Conservation (phyloP, 1,284 basidiomycete genomes). For the Chalciporus sp. region DNA sequence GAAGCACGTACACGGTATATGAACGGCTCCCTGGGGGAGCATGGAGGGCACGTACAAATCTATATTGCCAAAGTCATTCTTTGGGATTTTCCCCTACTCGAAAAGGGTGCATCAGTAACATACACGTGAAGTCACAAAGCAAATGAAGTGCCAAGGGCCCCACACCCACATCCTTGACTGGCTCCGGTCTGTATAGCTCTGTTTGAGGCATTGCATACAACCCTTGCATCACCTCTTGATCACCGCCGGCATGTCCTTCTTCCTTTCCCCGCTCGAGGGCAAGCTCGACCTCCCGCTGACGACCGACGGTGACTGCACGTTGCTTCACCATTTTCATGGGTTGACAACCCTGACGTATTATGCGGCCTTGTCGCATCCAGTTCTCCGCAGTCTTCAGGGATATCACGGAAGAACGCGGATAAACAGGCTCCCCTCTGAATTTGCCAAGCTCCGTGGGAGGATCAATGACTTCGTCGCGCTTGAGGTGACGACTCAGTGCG, state of each 20-base stretch:
- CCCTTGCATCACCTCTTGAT: conserved; percentile 79
- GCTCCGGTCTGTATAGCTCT: conserved; percentile 75
- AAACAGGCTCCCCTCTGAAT: conserved; percentile 95
- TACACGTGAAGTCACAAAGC: conserved; percentile 1
- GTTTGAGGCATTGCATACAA: conserved; percentile 90
- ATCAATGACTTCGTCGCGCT: conserved; percentile 85
- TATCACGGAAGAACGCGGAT: conserved; percentile 81
- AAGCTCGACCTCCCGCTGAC: conserved; percentile 84
- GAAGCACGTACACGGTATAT: conserved; percentile 79
- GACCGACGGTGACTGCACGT: conserved; percentile 81
- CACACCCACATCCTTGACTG: conserved; percentile 77
- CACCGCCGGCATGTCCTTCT: conserved; percentile 39
- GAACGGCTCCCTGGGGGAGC: conserved; percentile 86
- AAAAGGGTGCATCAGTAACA: conserved; percentile 17
- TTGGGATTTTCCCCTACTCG: conserved; percentile 84
- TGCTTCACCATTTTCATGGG: conserved; percentile 92
- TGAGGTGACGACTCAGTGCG: conserved; percentile 87
- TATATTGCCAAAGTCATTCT: conserved; percentile 96
- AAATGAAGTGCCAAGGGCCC: conserved; percentile 32
- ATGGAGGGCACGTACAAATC: conserved; percentile 95
- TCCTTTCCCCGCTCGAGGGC: conserved; percentile 46
- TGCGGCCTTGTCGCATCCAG: conserved; percentile 90
- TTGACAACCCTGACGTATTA: conserved; percentile 74
- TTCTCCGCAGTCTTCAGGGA: conserved; percentile 89
- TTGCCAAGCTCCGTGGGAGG: conserved; percentile 87